Evolutionary conservation across 768 basidiomycete genomes (phyloP).

Genomic region (Mycena epipterygia): DNA sequence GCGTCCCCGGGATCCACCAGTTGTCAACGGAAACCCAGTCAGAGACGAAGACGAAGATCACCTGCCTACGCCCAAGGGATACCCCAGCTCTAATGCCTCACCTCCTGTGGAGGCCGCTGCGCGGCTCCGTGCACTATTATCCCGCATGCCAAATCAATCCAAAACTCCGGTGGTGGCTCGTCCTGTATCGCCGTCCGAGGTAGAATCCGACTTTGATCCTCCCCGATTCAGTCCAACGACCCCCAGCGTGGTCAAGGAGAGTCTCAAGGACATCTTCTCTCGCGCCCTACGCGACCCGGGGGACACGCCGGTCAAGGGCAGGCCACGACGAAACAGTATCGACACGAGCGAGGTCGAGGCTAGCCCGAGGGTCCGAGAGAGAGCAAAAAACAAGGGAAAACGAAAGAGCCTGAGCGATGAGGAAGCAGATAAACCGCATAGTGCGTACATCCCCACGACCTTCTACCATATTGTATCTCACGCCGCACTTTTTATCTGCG

Average conservation of each 20-base stretch:
- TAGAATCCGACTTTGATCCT: conserved; percentile 72
- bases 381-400: conserved; percentile 61
- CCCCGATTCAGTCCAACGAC: conserved; percentile 53
- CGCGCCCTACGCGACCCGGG: conserved; percentile 74
- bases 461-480: conserved; percentile 21
- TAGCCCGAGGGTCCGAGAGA: conserved; percentile 61
- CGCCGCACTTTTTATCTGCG: conserved; percentile 19
- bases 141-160: conserved; percentile 60
- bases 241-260: conserved; percentile 68
- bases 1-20: conserved; percentile 50
- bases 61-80: conserved; percentile 53
- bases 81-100: conserved; percentile 36
- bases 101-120: conserved; percentile 55
- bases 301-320: conserved; percentile 70
- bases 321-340: conserved; percentile 68
- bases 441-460: conserved; percentile 53
- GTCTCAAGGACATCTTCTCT: conserved; percentile 76
- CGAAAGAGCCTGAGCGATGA: conserved; percentile 78
- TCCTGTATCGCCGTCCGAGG: conserved; percentile 56
- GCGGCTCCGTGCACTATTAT: conserved; percentile 73
- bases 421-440: conserved; percentile 65
- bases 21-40: conserved; percentile 44
- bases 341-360: conserved; percentile 72
- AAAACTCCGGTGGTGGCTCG: conserved; percentile 46
- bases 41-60: conserved; percentile 48